Evolutionary conservation across 495 filamentous ascomycete genomes (phyloP).

Genomic region (Penicillium herquei): DNA sequence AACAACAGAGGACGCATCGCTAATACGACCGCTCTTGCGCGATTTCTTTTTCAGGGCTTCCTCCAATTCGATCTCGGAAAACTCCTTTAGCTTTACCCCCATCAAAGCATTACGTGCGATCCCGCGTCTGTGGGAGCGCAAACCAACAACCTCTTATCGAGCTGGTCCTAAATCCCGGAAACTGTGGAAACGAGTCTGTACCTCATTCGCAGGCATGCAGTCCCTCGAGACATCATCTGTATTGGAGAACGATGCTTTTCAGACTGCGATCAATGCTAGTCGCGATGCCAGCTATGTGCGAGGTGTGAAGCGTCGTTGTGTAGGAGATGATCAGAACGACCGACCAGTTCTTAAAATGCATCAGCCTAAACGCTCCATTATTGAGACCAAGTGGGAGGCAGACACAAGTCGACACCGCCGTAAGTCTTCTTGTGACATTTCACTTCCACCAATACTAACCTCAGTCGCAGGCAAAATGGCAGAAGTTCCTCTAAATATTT

Average conservation of each 20-base stretch:
- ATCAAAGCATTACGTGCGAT: slow-evolving; percentile 31
- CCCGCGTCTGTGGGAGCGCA: slow-evolving; percentile 53
- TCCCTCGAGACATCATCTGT: slow-evolving; percentile 29
- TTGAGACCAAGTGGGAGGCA: slow-evolving; percentile 42
- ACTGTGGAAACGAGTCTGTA: slow-evolving; percentile 51
- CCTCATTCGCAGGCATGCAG: slow-evolving; percentile 43
- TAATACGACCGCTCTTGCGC: slow-evolving; percentile 15
- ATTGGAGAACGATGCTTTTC: slow-evolving; percentile 25
- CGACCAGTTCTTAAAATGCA: slow-evolving; percentile 3
- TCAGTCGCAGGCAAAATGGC: slow-evolving; percentile 38
- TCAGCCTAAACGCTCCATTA: slow-evolving; percentile 33
- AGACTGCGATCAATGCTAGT: slow-evolving; percentile 34
- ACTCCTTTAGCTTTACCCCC: slow-evolving; percentile 38
- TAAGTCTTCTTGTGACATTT: slow-evolving; percentile 23
- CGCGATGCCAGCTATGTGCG: slow-evolving; percentile 31
- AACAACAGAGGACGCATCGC: background rate
- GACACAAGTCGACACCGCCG: slow-evolving; percentile 37
- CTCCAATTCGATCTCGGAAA: slow-evolving; percentile 15
- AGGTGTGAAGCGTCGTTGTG: slow-evolving; percentile 47
- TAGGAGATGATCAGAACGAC: slow-evolving; percentile 17
- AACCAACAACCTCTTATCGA: slow-evolving; percentile 52
- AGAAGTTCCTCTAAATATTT: slow-evolving; percentile 19
- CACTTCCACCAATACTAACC: background rate
- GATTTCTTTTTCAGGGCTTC: slow-evolving; percentile 9
- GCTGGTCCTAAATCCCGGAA: slow-evolving; percentile 44